Evolutionary conservation across 768 basidiomycete species (phyloP), one percentile per base, ranked within the genome.

Genomic region (Russula lepida): DNA sequence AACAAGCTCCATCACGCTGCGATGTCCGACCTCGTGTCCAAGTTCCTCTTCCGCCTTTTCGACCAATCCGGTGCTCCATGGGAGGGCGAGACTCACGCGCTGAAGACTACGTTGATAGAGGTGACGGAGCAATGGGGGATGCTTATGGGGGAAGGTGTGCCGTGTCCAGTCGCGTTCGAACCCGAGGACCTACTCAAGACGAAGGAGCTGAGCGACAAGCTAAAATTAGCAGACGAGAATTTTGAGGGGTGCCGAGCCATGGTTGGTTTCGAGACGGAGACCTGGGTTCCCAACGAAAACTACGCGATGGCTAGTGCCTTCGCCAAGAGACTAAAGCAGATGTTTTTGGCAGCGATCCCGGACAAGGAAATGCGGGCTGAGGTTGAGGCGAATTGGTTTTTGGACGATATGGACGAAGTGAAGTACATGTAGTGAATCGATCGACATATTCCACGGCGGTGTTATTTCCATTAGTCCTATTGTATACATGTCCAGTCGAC

Each of bases 341-440:
- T 1, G 3, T 5, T 2, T 6, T 55, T 55, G 43, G 21, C 43
- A 6, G 27, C 0, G 53, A 12, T 12, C 53, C 66, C 65, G 53
- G 56, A 61, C 64, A 71, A 77, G 65, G 74, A 74, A 66, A n/a
- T n/a, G 4, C 33, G 33, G 9, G 33, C 33, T 11, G 11, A 12
- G 11, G 4, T 12, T 12, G 33, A 11, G 33, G 33, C 66, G 52
- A 65, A 81, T 66, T 81, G 79, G 80, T 69, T 68, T 65, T 79
- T 68, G 59, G 76, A 79, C 68, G 78, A 80, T 59, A 79, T 79
- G 75, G 73, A 79, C 66, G 79, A 82, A 70, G 66, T 73, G 69
- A 56, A 74, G n/a, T 79, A 79, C 64, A 76, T 71, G 71, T 79
- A 72, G 8, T 41, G 19, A n/a, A n/a, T 41, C 6, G 19, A 41